Evolutionary conservation across 1,139 yeast species (phyloP).

Genomic region (Arxiozyma slooffiae): DNA sequence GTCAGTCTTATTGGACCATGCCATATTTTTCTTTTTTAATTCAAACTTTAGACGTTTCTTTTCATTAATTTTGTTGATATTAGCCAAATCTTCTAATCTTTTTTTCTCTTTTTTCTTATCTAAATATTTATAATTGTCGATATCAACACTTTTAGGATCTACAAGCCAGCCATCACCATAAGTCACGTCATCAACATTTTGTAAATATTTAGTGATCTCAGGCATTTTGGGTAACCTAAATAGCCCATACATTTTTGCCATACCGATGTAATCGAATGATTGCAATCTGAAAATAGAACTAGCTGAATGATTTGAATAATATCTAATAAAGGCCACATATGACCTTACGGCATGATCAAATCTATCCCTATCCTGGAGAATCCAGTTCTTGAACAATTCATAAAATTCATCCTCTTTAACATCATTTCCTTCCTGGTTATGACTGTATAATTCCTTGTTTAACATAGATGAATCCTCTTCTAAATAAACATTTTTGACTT

Average conservation of each 20-base stretch:
- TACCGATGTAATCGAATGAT: slow-evolving; percentile 57
- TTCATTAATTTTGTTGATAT: slow-evolving; percentile 35
- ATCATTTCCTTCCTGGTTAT: not conserved
- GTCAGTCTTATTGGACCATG: slow-evolving; percentile 72
- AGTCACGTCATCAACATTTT: slow-evolving; percentile 29
- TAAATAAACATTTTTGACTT: slow-evolving; percentile 57
- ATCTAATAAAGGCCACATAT: slow-evolving; percentile 73
- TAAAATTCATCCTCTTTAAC: slow-evolving; percentile 26
- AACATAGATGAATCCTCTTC: slow-evolving; percentile 22
- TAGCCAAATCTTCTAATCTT: slow-evolving; percentile 50
- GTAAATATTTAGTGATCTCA: slow-evolving; percentile 51
- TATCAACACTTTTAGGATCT: slow-evolving; percentile 39
- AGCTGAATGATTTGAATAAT: slow-evolving; percentile 86
- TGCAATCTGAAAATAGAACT: slow-evolving; percentile 75
- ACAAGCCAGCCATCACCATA: slow-evolving; percentile 60
- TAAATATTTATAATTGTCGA: slow-evolving; percentile 56
- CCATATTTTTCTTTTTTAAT: slow-evolving; percentile 45
- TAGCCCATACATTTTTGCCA: slow-evolving; percentile 72
- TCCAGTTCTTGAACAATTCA: slow-evolving; percentile 42
- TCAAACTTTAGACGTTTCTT: slow-evolving; percentile 42
- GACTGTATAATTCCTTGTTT: not conserved
- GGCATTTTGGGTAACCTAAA: slow-evolving; percentile 91
- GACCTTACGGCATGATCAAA: slow-evolving; percentile 74
- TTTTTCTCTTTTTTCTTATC: slow-evolving; percentile 56
- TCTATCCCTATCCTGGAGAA: slow-evolving; percentile 61